phyloP scores from a whole-genome alignment of 225 moss, liverwort and hornwort species.

The Antitrichia curtipendula region DNA sequence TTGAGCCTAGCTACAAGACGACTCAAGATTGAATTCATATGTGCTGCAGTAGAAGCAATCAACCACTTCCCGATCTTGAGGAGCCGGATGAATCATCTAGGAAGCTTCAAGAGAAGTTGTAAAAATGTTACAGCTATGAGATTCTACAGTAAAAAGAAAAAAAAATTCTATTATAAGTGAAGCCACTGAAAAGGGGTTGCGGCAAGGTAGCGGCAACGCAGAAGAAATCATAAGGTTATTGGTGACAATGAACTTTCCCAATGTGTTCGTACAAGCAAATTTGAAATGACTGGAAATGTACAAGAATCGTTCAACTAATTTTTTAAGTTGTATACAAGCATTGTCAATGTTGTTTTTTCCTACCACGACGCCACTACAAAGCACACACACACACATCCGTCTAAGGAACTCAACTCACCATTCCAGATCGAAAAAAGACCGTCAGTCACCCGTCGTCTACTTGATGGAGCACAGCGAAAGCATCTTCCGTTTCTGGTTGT shows the following conservation, averaged over 20 bases:
- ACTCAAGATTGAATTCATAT: not conserved
- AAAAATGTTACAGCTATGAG: not conserved
- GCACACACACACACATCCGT: not conserved
- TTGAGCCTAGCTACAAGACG: not conserved
- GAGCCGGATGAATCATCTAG: not conserved
- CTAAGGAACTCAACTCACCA: not conserved
- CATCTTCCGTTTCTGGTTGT: constrained; percentile 36
- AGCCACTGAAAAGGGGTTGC: not conserved
- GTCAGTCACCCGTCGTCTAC: not conserved
- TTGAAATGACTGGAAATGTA: not conserved
- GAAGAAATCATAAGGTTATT: not conserved
- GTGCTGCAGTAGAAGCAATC: not conserved
- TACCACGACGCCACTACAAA: not conserved
- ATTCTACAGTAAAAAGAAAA: not conserved
- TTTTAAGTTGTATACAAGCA: constrained; percentile 4
- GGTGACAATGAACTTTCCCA: not conserved
- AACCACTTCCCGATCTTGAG: not conserved
- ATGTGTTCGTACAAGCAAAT: not conserved
- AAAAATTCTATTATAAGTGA: not conserved
- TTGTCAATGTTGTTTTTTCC: not conserved
- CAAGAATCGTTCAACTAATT: not conserved
- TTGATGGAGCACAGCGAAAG: constrained; percentile 33
- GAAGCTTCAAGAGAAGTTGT: not conserved
- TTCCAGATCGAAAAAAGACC: not conserved
- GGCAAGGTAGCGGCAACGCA: not conserved